Percentiles rank a stretch among this genome's conserved stretches.
These are phyloP conservation scores for Asterophora parasitica DNA, from an alignment of 768 basidiomycete species.

Conservation along the genomic window DNA sequence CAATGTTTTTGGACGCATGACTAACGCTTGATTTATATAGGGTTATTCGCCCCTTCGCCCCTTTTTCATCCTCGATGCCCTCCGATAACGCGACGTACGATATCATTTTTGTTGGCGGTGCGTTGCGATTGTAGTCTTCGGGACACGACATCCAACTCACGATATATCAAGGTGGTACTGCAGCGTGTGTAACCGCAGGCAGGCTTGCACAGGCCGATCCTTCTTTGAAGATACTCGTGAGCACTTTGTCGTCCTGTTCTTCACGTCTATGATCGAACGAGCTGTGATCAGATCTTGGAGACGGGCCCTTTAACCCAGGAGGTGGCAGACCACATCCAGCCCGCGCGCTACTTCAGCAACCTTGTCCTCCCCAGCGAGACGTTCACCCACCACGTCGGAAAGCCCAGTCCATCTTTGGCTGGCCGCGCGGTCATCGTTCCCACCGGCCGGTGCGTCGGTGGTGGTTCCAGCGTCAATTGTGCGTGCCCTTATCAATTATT, in stretches of 20 bases:
- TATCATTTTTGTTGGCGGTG: slow-evolving; percentile 58
- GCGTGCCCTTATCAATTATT: slow-evolving; percentile 10
- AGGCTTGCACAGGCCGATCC: slow-evolving; percentile 53
- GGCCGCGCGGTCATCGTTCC: slow-evolving; percentile 42
- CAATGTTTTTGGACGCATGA: no score
- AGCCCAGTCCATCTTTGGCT: slow-evolving; percentile 34
- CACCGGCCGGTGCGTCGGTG: slow-evolving; percentile 50
- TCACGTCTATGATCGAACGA: background rate
- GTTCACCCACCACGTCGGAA: slow-evolving; percentile 41
- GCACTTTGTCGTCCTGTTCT: slow-evolving; percentile 2
- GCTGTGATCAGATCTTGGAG: slow-evolving; percentile 43
- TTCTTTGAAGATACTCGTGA: slow-evolving; percentile 48
- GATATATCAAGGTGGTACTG: slow-evolving; percentile 37
- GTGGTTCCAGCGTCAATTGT: slow-evolving; percentile 63
- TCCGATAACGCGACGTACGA: slow-evolving; percentile 27
- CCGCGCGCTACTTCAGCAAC: slow-evolving; percentile 45
- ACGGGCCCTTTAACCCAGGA: slow-evolving; percentile 49
- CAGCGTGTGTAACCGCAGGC: slow-evolving; percentile 53
- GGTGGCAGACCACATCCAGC: slow-evolving; percentile 44
- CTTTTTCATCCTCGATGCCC: background rate
- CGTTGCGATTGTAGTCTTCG: slow-evolving; percentile 1
- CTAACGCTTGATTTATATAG: no score
- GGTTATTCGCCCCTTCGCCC: background rate
- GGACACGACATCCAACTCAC: background rate
- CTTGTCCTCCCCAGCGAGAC: slow-evolving; percentile 34